phyloP scores from a whole-genome alignment of 2,329 filamentous ascomycete genomes.

The Cercospora sp. region DNA sequence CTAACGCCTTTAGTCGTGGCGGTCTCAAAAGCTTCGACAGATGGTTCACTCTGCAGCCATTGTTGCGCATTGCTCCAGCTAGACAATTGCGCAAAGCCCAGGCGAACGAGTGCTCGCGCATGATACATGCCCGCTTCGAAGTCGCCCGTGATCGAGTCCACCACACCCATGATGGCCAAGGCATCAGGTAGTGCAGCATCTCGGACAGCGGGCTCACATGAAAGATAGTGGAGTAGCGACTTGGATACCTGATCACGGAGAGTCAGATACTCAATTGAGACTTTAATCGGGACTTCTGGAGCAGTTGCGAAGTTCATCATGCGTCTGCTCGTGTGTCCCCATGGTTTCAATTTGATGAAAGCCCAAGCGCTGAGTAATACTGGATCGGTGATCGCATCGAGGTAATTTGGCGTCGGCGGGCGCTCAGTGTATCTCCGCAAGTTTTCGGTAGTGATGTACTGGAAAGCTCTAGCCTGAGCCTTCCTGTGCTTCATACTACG shows the following conservation, averaged over 20 bases:
- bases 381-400: neutral
- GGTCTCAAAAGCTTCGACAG: neutral
- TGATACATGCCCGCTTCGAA: neutral
- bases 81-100: neutral
- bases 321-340: neutral
- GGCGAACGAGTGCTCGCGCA: neutral
- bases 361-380: neutral
- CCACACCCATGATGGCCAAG: neutral
- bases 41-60: neutral
- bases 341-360: neutral
- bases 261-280: neutral
- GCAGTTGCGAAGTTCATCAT: too few species aligned
- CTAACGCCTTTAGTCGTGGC: neutral
- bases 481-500: too few species aligned
- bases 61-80: neutral
- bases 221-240: neutral
- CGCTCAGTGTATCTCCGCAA: too few species aligned
- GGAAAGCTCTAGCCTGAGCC: too few species aligned
- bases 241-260: neutral
- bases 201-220: neutral
- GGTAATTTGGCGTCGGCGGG: neutral
- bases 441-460: too few species aligned
- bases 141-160: neutral
- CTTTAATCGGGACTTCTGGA: too few species aligned
- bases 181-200: neutral